A percentile compares a stretch with the other conserved stretches of the same genome.
phyloP scores from a whole-genome alignment of 129 eudicot genomes.

The Daucus carota region DH1_v3.0 NC_030385.2:13416001-13416500 shows the following conservation, averaged over 20 bases:
- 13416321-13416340: slow-evolving; percentile 53
- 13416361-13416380: slow-evolving; percentile 36
- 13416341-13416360: slow-evolving; percentile 31
- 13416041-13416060: slow-evolving; percentile 67
- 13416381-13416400: slow-evolving; percentile 44
- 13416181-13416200: slow-evolving; percentile 85
- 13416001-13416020: slow-evolving; percentile 83
- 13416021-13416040: slow-evolving; percentile 80
- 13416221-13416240: slow-evolving; percentile 92
- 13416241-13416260: slow-evolving; percentile 69
- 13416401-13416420: slow-evolving; percentile 42
- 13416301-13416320: slow-evolving; percentile 73
- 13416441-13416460: slow-evolving; percentile 92
- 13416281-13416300: slow-evolving; percentile 62
- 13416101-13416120: slow-evolving; percentile 36
- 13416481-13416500: slow-evolving; percentile 53
- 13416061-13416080: slow-evolving; percentile 52
- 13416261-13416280: slow-evolving; percentile 62
- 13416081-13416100: slow-evolving; percentile 42
- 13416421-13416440: slow-evolving; percentile 64
- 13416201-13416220: slow-evolving; percentile 94
- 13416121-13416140: slow-evolving; percentile 28
- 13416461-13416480: slow-evolving; percentile 61
- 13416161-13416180: slow-evolving; percentile 63
- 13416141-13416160: slow-evolving; percentile 74